phyloP scores from a whole-genome alignment of 805 yeast species.

The Debaryomyces prosopidis region DNA sequence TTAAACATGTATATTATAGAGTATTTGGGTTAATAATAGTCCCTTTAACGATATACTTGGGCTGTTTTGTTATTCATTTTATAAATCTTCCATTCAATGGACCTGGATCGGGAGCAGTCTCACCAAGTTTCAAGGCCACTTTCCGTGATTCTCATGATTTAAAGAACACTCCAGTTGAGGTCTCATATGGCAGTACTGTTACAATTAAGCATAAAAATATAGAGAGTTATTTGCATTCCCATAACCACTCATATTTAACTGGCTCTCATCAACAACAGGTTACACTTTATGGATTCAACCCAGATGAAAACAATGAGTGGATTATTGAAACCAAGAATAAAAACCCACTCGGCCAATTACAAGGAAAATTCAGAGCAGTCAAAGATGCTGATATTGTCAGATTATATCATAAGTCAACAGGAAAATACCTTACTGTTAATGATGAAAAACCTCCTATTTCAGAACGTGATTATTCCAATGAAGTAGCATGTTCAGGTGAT shows the following conservation, averaged over 20 bases:
- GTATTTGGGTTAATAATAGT: conserved; percentile 45
- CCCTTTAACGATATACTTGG: conserved; percentile 60
- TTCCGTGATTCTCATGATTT: conserved; percentile 43
- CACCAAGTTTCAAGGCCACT: conserved; percentile 66
- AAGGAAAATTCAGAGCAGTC: conserved; percentile 33
- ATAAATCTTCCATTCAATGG: conserved; percentile 47
- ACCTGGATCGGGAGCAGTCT: conserved; percentile 60
- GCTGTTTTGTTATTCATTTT: conserved; percentile 60
- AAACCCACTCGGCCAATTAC: conserved; percentile 40
- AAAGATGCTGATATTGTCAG: conserved; percentile 59
- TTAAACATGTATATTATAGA: conserved; percentile 42
- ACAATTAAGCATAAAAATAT: conserved; percentile 67
- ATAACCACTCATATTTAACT: conserved; percentile 56
- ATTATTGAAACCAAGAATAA: conserved; percentile 50
- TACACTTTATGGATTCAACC: conserved; percentile 62
- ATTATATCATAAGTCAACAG: conserved; percentile 70
- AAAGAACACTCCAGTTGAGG: conserved; percentile 54
- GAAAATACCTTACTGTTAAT: conserved; percentile 66
- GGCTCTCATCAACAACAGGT: conserved; percentile 81
- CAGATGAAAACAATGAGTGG: conserved; percentile 72
- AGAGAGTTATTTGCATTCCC: conserved; percentile 84
- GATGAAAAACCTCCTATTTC: conserved; percentile 83
- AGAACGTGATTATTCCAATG: conserved; percentile 86
- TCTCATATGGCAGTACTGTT: conserved; percentile 71
- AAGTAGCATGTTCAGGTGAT: conserved; percentile 74